Evolutionary conservation across 2,329 filamentous ascomycete species (phyloP).

Genomic region (Aspergillus fischeri): DNA sequence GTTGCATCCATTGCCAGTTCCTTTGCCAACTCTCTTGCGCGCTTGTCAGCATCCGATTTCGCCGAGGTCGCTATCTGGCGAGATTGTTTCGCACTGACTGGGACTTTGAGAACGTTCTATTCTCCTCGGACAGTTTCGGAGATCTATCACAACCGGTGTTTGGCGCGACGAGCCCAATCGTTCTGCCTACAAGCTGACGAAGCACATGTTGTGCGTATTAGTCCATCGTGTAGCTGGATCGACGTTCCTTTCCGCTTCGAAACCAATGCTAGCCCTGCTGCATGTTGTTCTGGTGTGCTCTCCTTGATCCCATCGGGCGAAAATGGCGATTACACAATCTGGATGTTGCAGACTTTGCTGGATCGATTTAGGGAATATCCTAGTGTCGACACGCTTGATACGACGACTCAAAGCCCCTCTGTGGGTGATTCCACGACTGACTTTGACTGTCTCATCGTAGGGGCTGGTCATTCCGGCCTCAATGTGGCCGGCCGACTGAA

Average conservation of each 20-base stretch:
- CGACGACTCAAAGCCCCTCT: neutral
- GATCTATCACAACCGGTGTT: neutral
- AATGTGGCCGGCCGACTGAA: conserved; percentile 42
- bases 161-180: neutral
- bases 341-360: neutral
- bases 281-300: neutral
- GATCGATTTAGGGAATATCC: neutral
- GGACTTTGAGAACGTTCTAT: neutral
- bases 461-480: conserved; percentile 45
- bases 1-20: neutral
- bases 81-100: neutral
- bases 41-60: neutral
- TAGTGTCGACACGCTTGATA: neutral
- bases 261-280: neutral
- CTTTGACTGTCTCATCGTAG: conserved; percentile 24
- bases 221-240: neutral
- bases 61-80: neutral
- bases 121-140: neutral
- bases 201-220: neutral
- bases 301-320: neutral
- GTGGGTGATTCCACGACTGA: neutral
- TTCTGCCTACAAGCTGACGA: neutral
- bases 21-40: neutral
- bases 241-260: neutral
- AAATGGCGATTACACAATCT: neutral